phyloP scores from a whole-genome alignment of 1,139 yeast genomes.

The Scheffersomyces illinoinensis region DNA sequence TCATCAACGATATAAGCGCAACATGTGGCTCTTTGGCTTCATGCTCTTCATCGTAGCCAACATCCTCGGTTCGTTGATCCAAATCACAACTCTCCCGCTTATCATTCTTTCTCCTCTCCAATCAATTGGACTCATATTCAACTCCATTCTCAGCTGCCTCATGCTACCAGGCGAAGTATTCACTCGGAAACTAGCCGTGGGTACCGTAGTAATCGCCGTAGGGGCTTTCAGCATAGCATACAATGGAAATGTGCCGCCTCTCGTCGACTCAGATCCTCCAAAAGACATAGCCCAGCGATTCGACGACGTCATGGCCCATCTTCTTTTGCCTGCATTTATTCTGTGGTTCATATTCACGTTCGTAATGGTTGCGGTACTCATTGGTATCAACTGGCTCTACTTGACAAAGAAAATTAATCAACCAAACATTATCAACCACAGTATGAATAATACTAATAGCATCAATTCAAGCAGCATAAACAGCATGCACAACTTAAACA shows the following conservation, averaged over 20 bases:
- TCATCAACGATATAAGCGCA: conserved; percentile 47
- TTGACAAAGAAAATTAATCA: conserved; percentile 5
- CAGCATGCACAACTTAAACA: conserved; percentile 18
- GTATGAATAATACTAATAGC: not conserved
- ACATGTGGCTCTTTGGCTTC: conserved; percentile 78
- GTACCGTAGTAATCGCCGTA: conserved; percentile 65
- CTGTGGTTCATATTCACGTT: conserved; percentile 43
- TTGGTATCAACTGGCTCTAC: conserved; percentile 21
- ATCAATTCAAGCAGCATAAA: not conserved
- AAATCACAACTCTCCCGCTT: conserved; percentile 80
- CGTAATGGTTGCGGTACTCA: conserved; percentile 24
- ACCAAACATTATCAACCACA: not conserved
- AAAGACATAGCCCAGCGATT: conserved; percentile 26
- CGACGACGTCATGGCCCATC: conserved; percentile 24
- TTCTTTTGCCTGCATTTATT: conserved; percentile 30
- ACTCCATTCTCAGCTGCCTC: conserved; percentile 69
- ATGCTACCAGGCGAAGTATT: conserved; percentile 69
- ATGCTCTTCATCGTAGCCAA: conserved; percentile 70
- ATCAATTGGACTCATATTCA: conserved; percentile 84
- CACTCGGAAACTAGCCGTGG: conserved; percentile 56
- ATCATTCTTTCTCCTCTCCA: conserved; percentile 81
- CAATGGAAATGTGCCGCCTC: conserved; percentile 45
- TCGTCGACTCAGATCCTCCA: conserved; percentile 21
- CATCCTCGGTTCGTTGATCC: conserved; percentile 78
- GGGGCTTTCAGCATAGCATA: conserved; percentile 86